Evolutionary conservation across 2,329 filamentous ascomycete species (phyloP).

Genomic region (Falciphora oryzae): DNA sequence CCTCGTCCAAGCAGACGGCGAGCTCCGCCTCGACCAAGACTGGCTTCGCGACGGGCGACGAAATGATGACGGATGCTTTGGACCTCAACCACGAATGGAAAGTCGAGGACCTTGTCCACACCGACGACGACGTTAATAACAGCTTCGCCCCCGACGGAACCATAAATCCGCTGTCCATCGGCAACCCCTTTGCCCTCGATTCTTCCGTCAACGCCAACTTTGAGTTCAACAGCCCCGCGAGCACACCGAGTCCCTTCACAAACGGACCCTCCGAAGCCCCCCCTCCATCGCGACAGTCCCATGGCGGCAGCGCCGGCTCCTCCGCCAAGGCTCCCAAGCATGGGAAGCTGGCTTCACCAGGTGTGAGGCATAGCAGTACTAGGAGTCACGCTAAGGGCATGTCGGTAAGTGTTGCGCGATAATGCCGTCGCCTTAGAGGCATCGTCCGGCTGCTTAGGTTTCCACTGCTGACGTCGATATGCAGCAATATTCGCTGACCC

Average conservation of each 20-base stretch:
- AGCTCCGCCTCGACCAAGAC: slow-evolving; percentile 42
- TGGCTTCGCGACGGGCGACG: slow-evolving; percentile 33
- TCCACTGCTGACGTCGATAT: slow-evolving; percentile 20
- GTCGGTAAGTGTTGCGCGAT: slow-evolving; percentile 30
- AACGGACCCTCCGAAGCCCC: slow-evolving; percentile 13
- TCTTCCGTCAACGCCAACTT: slow-evolving; percentile 25
- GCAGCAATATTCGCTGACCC: slow-evolving; percentile 46
- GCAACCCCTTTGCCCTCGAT: slow-evolving; percentile 15
- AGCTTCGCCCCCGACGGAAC: slow-evolving; percentile 19
- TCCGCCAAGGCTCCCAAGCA: slow-evolving; percentile 16
- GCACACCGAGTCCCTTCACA: slow-evolving; percentile 18
- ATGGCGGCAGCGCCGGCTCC: slow-evolving; percentile 19
- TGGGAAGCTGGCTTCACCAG: slow-evolving; percentile 15
- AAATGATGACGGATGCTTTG: slow-evolving; percentile 36
- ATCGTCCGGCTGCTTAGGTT: neutral
- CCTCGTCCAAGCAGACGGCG: slow-evolving; percentile 39
- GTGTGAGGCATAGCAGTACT: slow-evolving; percentile 6
- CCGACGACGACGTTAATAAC: slow-evolving; percentile 29
- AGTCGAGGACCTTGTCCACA: slow-evolving; percentile 29
- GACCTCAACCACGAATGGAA: slow-evolving; percentile 39
- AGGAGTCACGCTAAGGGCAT: slow-evolving; percentile 32
- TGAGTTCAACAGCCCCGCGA: slow-evolving; percentile 24
- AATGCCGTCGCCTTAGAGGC: neutral
- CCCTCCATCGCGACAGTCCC: neutral
- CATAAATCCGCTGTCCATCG: slow-evolving; percentile 29